Conservation (phyloP, 2,329 filamentous ascomycete genomes). For the Fusarium temperatum region DNA sequence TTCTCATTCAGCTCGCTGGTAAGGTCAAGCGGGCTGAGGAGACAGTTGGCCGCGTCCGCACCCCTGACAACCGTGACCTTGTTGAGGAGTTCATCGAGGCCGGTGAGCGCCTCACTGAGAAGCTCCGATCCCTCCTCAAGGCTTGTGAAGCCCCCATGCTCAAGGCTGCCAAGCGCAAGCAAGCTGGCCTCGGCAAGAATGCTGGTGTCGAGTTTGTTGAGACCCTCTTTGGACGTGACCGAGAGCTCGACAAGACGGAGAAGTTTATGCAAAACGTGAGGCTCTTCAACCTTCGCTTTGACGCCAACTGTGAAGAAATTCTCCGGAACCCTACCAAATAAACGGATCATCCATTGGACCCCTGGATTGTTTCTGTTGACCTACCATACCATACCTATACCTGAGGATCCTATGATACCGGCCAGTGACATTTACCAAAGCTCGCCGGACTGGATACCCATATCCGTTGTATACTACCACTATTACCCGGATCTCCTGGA, state of each 20-base stretch:
- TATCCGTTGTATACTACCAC: slow-evolving; percentile 45
- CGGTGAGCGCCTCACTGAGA: slow-evolving; percentile 85
- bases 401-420: slow-evolving; percentile 36
- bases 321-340: slow-evolving; percentile 69
- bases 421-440: slow-evolving; percentile 32
- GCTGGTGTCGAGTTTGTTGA: slow-evolving; percentile 96
- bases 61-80: slow-evolving; percentile 77
- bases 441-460: slow-evolving; percentile 40
- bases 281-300: slow-evolving; percentile 92
- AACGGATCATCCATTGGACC: slow-evolving; percentile 38
- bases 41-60: slow-evolving; percentile 75
- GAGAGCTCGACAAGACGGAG: slow-evolving; percentile 89
- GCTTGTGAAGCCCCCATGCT: slow-evolving; percentile 95
- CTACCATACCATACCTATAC: slow-evolving; percentile 22
- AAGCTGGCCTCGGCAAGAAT: slow-evolving; percentile 80
- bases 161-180: slow-evolving; percentile 81
- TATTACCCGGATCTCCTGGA: slow-evolving; percentile 41
- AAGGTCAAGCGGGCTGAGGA: slow-evolving; percentile 94
- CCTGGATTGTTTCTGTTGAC: slow-evolving; percentile 35
- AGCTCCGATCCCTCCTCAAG: slow-evolving; percentile 87
- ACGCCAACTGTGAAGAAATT: slow-evolving; percentile 94
- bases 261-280: slow-evolving; percentile 90
- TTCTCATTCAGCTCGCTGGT: slow-evolving; percentile 91
- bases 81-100: slow-evolving; percentile 91
- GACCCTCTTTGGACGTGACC: slow-evolving; percentile 91